These are phyloP conservation scores for Orbilia blumenaviensis DNA, from an alignment of 2,329 filamentous ascomycete species.

Conservation along the genomic window DNA sequence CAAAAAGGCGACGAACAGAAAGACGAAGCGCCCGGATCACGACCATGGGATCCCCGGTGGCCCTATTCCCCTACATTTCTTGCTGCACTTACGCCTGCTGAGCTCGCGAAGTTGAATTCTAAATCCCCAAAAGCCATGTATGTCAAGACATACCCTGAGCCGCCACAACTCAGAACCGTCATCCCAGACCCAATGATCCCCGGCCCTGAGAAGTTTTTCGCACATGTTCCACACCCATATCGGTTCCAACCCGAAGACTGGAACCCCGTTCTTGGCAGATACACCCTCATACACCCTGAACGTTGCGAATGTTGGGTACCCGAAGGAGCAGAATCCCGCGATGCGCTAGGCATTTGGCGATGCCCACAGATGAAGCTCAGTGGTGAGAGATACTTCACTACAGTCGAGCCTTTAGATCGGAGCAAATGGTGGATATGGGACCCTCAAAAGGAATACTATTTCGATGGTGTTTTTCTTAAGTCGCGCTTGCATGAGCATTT, in stretches of 20 bases:
- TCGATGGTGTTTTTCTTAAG: conserved; percentile 2
- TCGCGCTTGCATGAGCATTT: not conserved
- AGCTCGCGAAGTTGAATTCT: not conserved
- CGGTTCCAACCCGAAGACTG: not conserved
- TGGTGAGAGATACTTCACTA: conserved; percentile 1
- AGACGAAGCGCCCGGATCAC: not conserved
- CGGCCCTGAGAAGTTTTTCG: not conserved
- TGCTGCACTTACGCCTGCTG: not conserved
- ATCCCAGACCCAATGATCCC: not conserved
- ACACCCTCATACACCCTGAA: conserved; percentile 9
- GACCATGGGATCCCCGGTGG: not conserved
- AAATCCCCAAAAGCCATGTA: not conserved
- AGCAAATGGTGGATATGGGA: conserved; percentile 4
- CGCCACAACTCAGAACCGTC: not conserved
- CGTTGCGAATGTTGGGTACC: not conserved
- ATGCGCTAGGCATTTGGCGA: not conserved
- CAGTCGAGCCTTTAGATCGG: not conserved
- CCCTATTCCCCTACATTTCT: not conserved
- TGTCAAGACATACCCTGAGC: not conserved
- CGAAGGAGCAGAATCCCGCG: not conserved
- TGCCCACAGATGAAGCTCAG: not conserved
- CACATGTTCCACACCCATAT: not conserved
- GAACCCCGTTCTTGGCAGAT: not conserved
- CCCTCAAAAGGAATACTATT: not conserved
- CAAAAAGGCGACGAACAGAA: not conserved